A percentile compares a stretch with the other conserved stretches of the same genome.
These are phyloP conservation scores for Scenedesmus sp. DNA, from an alignment of 163 green algal species.

Conservation along the genomic window DNA sequence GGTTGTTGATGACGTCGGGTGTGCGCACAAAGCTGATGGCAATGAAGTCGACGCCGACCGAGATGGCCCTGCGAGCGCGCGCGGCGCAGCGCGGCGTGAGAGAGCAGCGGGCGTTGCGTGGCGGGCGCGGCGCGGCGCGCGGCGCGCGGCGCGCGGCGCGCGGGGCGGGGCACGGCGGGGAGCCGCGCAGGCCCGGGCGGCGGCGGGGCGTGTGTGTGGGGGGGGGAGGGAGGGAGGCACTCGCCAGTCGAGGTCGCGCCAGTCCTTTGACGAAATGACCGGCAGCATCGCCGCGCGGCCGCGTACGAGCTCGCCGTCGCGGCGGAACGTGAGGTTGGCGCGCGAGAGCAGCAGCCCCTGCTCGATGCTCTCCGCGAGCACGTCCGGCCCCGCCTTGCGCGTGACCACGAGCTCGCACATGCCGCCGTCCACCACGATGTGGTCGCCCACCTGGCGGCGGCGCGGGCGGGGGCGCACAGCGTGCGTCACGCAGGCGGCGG, in stretches of 20 bases:
- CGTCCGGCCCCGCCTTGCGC: constrained; percentile 78
- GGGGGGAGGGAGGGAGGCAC: no score
- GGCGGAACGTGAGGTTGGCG: constrained; percentile 85
- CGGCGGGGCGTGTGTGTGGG: no score
- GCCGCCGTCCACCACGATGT: constrained; percentile 84
- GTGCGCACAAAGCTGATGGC: constrained; percentile 89
- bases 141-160: no score
- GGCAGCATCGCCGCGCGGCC: constrained; percentile 82
- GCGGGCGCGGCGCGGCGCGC: no score
- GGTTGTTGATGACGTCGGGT: constrained; percentile 85
- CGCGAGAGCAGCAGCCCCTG: constrained; percentile 83
- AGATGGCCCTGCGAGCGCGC: constrained; percentile 35
- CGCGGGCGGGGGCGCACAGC: no score
- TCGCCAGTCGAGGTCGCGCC: constrained; percentile 90
- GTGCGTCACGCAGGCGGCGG: no score
- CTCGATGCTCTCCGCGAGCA: constrained; percentile 71
- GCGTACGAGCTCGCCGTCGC: constrained; percentile 68
- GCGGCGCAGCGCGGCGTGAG: no score
- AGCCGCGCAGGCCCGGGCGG: no score
- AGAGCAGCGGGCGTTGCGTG: no score
- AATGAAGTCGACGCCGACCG: constrained; percentile 84
- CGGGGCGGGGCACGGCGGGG: no score
- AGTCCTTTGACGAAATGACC: constrained; percentile 89
- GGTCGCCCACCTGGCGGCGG: constrained; percentile 70
- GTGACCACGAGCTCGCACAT: constrained; percentile 84